phyloP scores from a whole-genome alignment of 192 early-diverging fungal genomes.

The Hyaloraphidium curvatum region DNA sequence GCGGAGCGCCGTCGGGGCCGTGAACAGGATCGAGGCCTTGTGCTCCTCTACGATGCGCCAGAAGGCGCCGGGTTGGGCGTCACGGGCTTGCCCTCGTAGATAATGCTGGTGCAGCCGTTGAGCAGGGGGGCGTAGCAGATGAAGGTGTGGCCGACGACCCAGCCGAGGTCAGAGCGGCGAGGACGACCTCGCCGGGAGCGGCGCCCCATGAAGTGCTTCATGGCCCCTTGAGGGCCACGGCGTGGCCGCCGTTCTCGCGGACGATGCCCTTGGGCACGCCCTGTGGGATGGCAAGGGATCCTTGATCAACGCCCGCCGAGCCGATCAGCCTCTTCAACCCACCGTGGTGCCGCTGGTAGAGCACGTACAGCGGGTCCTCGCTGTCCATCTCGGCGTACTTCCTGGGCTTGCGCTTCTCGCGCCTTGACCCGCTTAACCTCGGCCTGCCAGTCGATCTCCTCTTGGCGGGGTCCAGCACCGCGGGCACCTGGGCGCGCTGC shows the following conservation, averaged over 20 bases:
- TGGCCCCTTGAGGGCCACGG: constrained; percentile 41
- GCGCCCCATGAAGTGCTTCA: constrained; percentile 40
- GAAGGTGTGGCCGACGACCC: constrained; percentile 73
- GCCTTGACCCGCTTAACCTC: constrained; percentile 22
- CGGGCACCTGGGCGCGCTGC: constrained; percentile 40
- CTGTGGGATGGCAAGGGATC: too few species aligned
- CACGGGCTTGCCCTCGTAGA: constrained; percentile 73
- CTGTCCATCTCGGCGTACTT: constrained; percentile 37
- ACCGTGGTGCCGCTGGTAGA: constrained; percentile 38
- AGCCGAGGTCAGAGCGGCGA: constrained; percentile 67
- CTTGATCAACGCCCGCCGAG: too few species aligned
- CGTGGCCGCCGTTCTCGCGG: constrained; percentile 41
- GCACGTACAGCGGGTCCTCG: constrained; percentile 57
- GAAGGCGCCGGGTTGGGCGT: constrained; percentile 63
- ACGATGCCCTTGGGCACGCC: constrained; percentile 15
- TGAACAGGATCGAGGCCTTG: constrained; percentile 39
- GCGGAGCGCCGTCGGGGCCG: constrained; percentile 72
- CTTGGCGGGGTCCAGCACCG: constrained; percentile 20
- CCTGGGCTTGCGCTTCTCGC: constrained; percentile 17
- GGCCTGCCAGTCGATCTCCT: constrained; percentile 35
- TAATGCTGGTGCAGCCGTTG: constrained; percentile 49
- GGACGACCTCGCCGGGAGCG: constrained; percentile 51
- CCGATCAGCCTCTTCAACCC: too few species aligned
- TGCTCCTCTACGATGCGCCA: constrained; percentile 65
- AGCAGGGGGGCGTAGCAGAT: constrained; percentile 65